phyloP scores from a whole-genome alignment of 1,284 basidiomycete species.

The Apiotrichum siamense region DNA sequence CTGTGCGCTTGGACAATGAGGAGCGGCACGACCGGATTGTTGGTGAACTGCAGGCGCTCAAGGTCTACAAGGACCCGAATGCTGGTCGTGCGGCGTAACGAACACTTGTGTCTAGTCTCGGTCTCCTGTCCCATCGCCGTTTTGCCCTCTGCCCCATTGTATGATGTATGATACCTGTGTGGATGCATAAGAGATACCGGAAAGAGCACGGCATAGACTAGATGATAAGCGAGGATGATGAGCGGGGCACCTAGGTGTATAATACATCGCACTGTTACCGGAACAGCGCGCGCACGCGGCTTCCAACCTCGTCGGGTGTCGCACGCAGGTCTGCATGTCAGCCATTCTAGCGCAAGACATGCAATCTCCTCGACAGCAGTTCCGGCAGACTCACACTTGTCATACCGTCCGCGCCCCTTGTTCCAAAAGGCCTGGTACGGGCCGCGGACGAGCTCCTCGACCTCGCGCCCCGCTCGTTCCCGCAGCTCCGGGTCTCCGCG shows the following conservation, averaged over 20 bases:
- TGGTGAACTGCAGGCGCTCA: conserved; percentile 45
- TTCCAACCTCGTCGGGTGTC: conserved; percentile 32
- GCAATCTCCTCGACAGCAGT: not conserved
- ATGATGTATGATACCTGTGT: not conserved
- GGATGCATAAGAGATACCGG: not conserved
- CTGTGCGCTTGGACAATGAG: conserved; percentile 19
- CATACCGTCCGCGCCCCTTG: conserved; percentile 29
- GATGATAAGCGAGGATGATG: too few species aligned
- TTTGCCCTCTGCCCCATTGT: too few species aligned
- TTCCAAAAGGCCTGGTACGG: conserved; percentile 31
- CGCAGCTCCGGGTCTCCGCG: conserved; percentile 42
- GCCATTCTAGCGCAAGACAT: too few species aligned
- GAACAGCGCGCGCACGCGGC: conserved; percentile 35
- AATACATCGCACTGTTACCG: conserved; percentile 11
- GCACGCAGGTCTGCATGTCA: conserved; percentile 31
- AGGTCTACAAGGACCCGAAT: conserved; percentile 43
- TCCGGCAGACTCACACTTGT: conserved; percentile 35
- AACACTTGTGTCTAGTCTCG: not conserved
- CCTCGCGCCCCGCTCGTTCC: conserved; percentile 40
- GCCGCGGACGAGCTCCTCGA: conserved; percentile 30
- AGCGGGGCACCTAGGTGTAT: too few species aligned
- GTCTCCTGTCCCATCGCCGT: not conserved
- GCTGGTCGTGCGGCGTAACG: conserved; percentile 40
- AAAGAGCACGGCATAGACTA: not conserved
- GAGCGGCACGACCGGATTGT: conserved; percentile 38